Evolutionary conservation across 129 eudicot species (phyloP).

Genomic region (Lactuca sativa): DNA sequence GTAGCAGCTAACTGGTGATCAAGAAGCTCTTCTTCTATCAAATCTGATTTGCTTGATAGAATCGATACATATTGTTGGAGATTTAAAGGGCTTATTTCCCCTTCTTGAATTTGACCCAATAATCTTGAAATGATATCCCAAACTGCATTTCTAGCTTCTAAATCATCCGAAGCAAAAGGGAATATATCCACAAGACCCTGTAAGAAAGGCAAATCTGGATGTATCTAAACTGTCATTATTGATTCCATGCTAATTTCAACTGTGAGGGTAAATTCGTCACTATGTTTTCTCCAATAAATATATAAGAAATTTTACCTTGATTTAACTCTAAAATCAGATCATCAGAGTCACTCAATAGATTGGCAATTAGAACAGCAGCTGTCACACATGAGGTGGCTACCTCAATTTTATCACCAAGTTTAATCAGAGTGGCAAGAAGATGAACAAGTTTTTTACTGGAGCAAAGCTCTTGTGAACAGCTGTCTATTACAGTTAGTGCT

Average conservation of each 20-base stretch:
- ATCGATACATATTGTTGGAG: constrained; percentile 46
- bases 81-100: constrained; percentile 41
- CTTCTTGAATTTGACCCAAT: constrained; percentile 44
- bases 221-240: constrained; percentile 30
- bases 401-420: constrained; percentile 82
- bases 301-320: constrained; percentile 46
- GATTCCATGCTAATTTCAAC: no score
- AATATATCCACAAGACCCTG: constrained; percentile 76
- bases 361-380: constrained; percentile 80
- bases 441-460: constrained; percentile 58
- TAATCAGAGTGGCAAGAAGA: constrained; percentile 58
- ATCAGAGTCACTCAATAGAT: constrained; percentile 69
- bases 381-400: constrained; percentile 77
- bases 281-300: neutral
- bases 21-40: constrained; percentile 83
- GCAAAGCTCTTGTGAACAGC: constrained; percentile 61
- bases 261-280: neutral
- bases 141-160: constrained; percentile 78
- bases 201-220: constrained; percentile 62
- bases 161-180: constrained; percentile 84
- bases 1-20: constrained; percentile 48
- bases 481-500: constrained; percentile 64
- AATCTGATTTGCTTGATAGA: constrained; percentile 57
- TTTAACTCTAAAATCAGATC: constrained; percentile 57
- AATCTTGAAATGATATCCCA: constrained; percentile 74